phyloP scores from a whole-genome alignment of 2,329 filamentous ascomycete species.

The Ceratocystis cacaofunesta region DNA sequence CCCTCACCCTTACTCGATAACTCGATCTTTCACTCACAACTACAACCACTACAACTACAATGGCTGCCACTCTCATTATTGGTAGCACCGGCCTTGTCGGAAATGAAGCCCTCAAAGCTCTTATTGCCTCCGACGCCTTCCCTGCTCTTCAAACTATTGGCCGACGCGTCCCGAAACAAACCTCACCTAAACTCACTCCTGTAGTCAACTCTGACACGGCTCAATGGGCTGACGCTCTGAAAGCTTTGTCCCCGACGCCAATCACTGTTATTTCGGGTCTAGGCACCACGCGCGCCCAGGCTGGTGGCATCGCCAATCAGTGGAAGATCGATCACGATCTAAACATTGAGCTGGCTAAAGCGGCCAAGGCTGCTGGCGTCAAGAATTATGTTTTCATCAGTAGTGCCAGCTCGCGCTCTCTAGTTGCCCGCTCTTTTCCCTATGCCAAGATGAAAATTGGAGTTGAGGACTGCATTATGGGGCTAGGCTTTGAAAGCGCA shows the following conservation, averaged over 20 bases:
- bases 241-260: slow-evolving; percentile 39
- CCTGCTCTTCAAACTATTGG: slow-evolving; percentile 48
- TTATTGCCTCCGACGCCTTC: slow-evolving; percentile 39
- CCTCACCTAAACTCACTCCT: slow-evolving; percentile 43
- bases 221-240: slow-evolving; percentile 51
- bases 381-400: slow-evolving; percentile 68
- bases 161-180: slow-evolving; percentile 44
- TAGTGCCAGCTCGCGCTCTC: slow-evolving; percentile 32
- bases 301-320: slow-evolving; percentile 64
- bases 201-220: slow-evolving; percentile 51
- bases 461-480: slow-evolving; percentile 63
- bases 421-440: slow-evolving; percentile 31
- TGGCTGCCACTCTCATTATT: slow-evolving; percentile 39
- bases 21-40: background rate
- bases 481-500: slow-evolving; percentile 59
- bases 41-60: slow-evolving; percentile 19
- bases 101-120: slow-evolving; percentile 54
- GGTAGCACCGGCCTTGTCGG: slow-evolving; percentile 58
- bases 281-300: slow-evolving; percentile 61
- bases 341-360: slow-evolving; percentile 62
- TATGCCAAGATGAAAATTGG: slow-evolving; percentile 67
- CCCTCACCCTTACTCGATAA: background rate
- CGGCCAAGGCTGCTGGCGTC: slow-evolving; percentile 57
- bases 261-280: slow-evolving; percentile 60
- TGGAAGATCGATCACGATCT: slow-evolving; percentile 80